Evolutionary conservation across 2,329 filamentous ascomycete species (phyloP).

Genomic region (Ophidiomyces ophidiicola): DNA sequence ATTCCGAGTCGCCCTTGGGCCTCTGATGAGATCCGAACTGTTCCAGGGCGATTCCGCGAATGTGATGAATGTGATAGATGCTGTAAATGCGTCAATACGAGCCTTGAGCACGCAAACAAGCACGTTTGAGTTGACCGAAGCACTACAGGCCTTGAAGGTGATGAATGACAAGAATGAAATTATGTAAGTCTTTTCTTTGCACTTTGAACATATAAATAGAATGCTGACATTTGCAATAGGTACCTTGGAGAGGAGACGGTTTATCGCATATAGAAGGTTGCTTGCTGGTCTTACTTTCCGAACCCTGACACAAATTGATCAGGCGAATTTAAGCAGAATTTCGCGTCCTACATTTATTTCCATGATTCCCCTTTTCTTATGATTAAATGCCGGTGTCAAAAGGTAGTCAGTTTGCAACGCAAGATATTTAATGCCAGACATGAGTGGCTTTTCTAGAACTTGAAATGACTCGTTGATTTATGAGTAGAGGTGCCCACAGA

Average conservation of each 20-base stretch:
- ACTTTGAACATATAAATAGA: slow-evolving; percentile 1
- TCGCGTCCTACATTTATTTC: too few species aligned
- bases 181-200: slow-evolving; percentile 54
- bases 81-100: slow-evolving; percentile 63
- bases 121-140: slow-evolving; percentile 60
- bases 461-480: too few species aligned
- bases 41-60: slow-evolving; percentile 71
- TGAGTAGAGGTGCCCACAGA: too few species aligned
- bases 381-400: too few species aligned
- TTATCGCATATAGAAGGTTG: slow-evolving; percentile 52
- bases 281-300: background rate
- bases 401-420: too few species aligned
- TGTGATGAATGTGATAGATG: slow-evolving; percentile 59
- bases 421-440: too few species aligned
- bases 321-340: too few species aligned
- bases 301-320: too few species aligned
- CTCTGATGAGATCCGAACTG: slow-evolving; percentile 66
- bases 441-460: too few species aligned
- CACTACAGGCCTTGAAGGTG: slow-evolving; percentile 60
- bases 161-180: slow-evolving; percentile 80
- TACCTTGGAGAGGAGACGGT: slow-evolving; percentile 49
- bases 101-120: slow-evolving; percentile 37
- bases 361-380: too few species aligned
- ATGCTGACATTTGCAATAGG: slow-evolving; percentile 22
- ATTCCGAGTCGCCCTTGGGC: slow-evolving; percentile 73